phyloP scores from a whole-genome alignment of 1,284 basidiomycete genomes.

The Marasmius oreades region DNA sequence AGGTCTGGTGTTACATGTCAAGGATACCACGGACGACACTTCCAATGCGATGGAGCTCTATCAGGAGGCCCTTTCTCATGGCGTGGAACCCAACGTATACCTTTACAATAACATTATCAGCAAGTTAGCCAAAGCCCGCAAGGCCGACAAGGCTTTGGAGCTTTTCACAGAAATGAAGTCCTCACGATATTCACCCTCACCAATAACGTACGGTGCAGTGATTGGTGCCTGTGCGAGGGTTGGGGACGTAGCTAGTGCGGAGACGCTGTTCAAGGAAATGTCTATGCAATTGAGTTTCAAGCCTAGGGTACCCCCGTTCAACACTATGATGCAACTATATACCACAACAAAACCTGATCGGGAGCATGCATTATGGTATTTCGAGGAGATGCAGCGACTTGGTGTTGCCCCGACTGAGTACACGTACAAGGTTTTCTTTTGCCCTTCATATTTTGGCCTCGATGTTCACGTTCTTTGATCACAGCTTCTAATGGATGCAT shows the following conservation, averaged over 20 bases:
- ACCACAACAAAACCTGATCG: conserved; percentile 88
- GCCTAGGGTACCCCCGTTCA: conserved; percentile 91
- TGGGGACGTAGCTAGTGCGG: conserved; percentile 84
- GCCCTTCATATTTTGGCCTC: conserved; percentile 1
- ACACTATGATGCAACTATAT: conserved; percentile 99
- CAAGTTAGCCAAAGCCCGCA: conserved; percentile 88
- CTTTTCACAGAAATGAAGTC: conserved; percentile 86
- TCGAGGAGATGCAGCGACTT: conserved; percentile 62
- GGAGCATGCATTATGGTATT: conserved; percentile 74
- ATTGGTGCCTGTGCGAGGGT: conserved; percentile 94
- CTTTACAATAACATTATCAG: conserved; percentile 96
- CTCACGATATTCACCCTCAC: conserved; percentile 62
- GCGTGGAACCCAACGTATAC: conserved; percentile 78
- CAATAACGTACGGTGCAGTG: conserved; percentile 94
- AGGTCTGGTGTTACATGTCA: conserved; percentile 81
- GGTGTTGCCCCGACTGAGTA: conserved; percentile 78
- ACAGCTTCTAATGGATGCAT: conserved; percentile 87
- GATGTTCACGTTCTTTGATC: conserved; percentile 20
- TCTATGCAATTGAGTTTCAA: conserved; percentile 67
- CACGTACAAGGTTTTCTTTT: conserved; percentile 76
- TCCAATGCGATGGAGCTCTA: conserved; percentile 83
- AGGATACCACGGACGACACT: conserved; percentile 93
- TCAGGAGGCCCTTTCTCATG: conserved; percentile 70
- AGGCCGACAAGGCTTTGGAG: conserved; percentile 84
- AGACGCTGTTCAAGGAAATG: conserved; percentile 89